These are phyloP conservation scores for Penicillium sp. DNA, from an alignment of 2,329 filamentous ascomycete genomes.

Conservation along the genomic window DNA sequence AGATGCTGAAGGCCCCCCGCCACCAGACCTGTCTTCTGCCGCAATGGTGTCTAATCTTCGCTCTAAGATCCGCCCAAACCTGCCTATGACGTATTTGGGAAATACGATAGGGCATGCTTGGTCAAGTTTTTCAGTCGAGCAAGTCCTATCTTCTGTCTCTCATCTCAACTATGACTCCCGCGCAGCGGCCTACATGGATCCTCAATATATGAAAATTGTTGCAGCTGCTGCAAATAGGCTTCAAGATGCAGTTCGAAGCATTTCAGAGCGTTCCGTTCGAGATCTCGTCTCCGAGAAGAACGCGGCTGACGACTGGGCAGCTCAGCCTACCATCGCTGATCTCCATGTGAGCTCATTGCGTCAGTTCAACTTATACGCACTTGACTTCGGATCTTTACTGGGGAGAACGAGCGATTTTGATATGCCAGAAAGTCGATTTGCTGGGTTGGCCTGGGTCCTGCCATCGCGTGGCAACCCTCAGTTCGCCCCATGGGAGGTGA, in stretches of 20 bases:
- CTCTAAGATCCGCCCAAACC: background rate
- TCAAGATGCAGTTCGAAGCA: background rate
- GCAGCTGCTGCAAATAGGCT: background rate
- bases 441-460: background rate
- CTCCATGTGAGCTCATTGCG: background rate
- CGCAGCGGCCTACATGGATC: background rate
- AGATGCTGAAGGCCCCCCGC: background rate
- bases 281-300: background rate
- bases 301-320: background rate
- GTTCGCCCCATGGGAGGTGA: background rate
- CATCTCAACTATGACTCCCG: background rate
- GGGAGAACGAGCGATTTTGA: background rate
- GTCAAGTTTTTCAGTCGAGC: background rate
- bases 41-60: background rate
- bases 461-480: background rate
- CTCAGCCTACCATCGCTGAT: background rate
- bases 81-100: background rate
- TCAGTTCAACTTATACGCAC: background rate
- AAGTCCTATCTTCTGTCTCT: background rate
- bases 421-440: background rate
- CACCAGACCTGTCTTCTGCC: background rate
- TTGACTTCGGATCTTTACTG: background rate
- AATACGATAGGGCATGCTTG: background rate
- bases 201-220: background rate
- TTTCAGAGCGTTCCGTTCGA: background rate